Evolutionary conservation across 371 early-diverging fungal species (phyloP).

Genomic region (Rhizomucor miehei): DNA sequence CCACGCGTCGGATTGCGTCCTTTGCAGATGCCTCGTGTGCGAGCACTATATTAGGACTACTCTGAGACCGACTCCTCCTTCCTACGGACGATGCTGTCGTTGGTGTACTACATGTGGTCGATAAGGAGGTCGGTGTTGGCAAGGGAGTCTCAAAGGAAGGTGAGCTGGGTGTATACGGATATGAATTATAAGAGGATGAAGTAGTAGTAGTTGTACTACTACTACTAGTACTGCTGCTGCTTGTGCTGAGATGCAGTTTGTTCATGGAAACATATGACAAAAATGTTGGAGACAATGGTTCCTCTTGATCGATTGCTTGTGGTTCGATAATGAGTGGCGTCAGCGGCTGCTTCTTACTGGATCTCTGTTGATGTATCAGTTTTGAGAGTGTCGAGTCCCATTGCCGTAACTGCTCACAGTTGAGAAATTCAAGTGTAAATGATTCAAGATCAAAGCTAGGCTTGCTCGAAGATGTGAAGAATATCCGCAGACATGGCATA

Average conservation of each 20-base stretch:
- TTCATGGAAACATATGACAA: conserved; percentile 16
- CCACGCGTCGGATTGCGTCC: not conserved
- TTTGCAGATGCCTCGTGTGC: not conserved
- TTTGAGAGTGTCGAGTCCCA: conserved; percentile 76
- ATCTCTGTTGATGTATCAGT: conserved; percentile 28
- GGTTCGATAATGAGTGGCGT: conserved; percentile 7
- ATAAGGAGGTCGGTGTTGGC: conserved; percentile 1
- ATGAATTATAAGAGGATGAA: not conserved
- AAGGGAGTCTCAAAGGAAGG: not conserved
- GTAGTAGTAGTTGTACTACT: conserved; percentile 21
- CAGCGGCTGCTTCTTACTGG: not conserved
- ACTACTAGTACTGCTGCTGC: not conserved
- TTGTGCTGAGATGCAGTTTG: conserved; percentile 3
- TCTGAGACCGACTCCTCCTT: conserved; percentile 42
- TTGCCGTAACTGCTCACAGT: conserved; percentile 83
- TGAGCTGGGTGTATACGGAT: not conserved
- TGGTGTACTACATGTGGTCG: conserved; percentile 1
- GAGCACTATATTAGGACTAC: conserved; percentile 50
- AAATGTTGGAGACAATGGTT: conserved; percentile 11
- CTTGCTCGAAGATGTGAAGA: conserved; percentile 22
- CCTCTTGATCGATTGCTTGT: conserved; percentile 4
- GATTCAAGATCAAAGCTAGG: conserved; percentile 66
- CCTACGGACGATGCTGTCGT: not conserved
- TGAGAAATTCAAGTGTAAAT: conserved; percentile 82
- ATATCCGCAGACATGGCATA: conserved; percentile 16